Conservation (phyloP, 345 rosid species). For the Aquilaria yunnanensis region DNA sequence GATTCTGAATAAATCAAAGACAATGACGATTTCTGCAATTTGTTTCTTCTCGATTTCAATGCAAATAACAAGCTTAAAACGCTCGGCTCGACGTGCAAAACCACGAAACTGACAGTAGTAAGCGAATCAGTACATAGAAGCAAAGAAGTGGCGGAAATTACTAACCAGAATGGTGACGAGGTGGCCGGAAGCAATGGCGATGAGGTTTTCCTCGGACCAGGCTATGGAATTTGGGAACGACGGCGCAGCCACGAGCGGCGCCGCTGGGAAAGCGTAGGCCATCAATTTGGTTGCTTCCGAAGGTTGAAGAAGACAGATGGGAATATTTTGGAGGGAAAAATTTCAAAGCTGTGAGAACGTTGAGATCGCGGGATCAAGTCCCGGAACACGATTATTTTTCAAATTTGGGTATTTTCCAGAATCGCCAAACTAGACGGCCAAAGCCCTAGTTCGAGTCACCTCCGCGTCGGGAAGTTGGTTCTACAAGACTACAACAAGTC, state of each 20-base stretch:
- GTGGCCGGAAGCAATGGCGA: constrained; percentile 84
- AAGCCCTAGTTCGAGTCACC: constrained; percentile 67
- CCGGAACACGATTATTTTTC: constrained; percentile 2
- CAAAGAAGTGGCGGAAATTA: neutral
- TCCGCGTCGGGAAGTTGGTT: constrained; percentile 10
- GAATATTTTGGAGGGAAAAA: constrained; percentile 38
- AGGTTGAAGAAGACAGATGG: constrained; percentile 3
- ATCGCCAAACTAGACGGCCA: constrained; percentile 8
- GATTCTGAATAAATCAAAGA: constrained; percentile 44
- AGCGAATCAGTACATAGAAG: neutral
- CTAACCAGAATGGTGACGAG: constrained; percentile 76
- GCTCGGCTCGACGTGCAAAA: too few relatives aligned
- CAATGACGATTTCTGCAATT: neutral
- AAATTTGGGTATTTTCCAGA: constrained; percentile 1
- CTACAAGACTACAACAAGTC: too few relatives aligned
- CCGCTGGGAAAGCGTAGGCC: constrained; percentile 86
- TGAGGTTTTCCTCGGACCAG: constrained; percentile 93
- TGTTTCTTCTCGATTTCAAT: neutral
- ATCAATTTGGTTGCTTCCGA: constrained; percentile 17
- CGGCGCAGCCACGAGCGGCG: constrained; percentile 66
- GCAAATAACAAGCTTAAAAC: neutral
- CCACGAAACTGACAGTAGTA: neutral
- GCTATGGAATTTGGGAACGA: constrained; percentile 71
- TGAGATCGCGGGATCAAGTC: constrained; percentile 19
- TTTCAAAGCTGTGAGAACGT: neutral